phyloP scores from a whole-genome alignment of 345 rosid genomes.

The Citropsis articulata region DNA sequence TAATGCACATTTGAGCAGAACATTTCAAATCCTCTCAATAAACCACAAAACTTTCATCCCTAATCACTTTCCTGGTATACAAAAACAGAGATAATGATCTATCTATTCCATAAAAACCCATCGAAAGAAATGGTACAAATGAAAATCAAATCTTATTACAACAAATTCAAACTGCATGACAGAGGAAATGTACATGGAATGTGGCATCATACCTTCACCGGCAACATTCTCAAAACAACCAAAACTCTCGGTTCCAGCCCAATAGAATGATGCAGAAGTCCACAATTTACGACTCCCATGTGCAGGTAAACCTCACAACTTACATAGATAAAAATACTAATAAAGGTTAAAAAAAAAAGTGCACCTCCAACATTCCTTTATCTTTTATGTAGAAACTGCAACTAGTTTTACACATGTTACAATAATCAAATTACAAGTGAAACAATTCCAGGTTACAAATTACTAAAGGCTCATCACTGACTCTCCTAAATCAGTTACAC shows the following conservation, averaged over 20 bases:
- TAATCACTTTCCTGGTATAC: not conserved
- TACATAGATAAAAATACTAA: not conserved
- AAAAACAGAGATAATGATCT: not conserved
- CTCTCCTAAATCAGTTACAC: conserved; percentile 27
- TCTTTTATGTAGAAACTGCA: not conserved
- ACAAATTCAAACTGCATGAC: not conserved
- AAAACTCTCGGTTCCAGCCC: not conserved
- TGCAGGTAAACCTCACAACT: conserved; percentile 1
- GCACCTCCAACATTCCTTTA: not conserved
- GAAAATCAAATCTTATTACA: not conserved
- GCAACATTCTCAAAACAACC: conserved; percentile 11
- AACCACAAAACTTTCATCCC: not conserved
- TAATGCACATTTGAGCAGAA: not conserved
- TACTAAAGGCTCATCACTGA: conserved; percentile 11
- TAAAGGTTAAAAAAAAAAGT: not conserved
- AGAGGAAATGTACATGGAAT: conserved; percentile 7
- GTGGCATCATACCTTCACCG: not conserved
- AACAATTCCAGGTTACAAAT: conserved; percentile 16
- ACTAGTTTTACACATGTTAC: conserved; percentile 16
- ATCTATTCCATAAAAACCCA: conserved; percentile 8
- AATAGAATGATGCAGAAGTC: conserved; percentile 16
- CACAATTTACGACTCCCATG: conserved; percentile 2
- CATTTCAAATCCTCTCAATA: not conserved
- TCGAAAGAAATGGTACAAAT: not conserved
- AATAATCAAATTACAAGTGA: conserved; percentile 21